Evolutionary conservation across 345 rosid genomes (phyloP).

Genomic region (Aegle marmelos): DNA sequence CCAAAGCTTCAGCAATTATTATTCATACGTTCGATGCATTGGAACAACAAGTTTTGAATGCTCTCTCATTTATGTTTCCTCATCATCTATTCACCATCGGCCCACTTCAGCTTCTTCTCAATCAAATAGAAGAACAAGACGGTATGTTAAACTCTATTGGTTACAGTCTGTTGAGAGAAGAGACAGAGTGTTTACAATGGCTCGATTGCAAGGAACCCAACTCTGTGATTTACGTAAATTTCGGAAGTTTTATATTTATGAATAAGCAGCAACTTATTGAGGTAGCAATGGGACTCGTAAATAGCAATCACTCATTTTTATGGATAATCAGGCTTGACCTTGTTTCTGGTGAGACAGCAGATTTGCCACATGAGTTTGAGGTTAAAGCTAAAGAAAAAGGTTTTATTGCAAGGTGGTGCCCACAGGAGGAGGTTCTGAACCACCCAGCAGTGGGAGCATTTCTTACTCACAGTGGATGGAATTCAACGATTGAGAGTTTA

Average conservation of each 20-base stretch:
- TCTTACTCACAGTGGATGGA: not conserved
- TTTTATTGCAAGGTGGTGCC: not conserved
- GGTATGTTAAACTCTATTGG: not conserved
- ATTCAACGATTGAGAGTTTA: not conserved
- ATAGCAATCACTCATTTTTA: constrained; percentile 3
- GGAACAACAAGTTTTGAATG: not conserved
- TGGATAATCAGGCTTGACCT: not conserved
- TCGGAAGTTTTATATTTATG: not conserved
- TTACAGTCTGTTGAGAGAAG: constrained; percentile 7
- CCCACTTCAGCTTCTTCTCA: not conserved
- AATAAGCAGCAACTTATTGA: not conserved
- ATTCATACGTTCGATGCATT: not conserved
- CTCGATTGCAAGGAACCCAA: not conserved
- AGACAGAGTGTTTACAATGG: constrained; percentile 10
- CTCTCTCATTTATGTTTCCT: not conserved
- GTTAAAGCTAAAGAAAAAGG: not conserved
- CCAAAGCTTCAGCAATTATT: not conserved
- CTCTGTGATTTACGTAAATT: constrained; percentile 10
- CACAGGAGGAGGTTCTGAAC: not conserved
- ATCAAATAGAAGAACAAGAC: not conserved
- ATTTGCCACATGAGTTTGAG: not conserved
- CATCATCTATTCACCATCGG: not conserved
- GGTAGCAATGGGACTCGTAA: not conserved
- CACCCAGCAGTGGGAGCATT: not conserved
- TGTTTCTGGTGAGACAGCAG: not conserved